These are phyloP conservation scores for Inga oerstediana DNA, from an alignment of 306 rosid genomes.

Conservation along the genomic window DNA sequence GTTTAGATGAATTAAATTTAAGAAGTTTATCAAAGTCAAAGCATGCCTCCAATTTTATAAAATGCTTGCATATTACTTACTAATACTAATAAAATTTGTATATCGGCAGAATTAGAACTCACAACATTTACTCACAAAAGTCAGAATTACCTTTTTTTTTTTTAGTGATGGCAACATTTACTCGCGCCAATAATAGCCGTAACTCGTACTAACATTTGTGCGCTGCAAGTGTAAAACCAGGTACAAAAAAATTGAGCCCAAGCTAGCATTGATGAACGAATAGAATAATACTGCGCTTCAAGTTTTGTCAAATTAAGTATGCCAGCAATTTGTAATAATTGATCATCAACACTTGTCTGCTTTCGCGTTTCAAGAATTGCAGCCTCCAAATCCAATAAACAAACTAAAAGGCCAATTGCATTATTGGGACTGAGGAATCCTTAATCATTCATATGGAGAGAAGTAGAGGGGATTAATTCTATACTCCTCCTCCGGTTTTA, in stretches of 20 bases:
- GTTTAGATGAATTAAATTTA: no score
- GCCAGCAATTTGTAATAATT: conserved; percentile 35
- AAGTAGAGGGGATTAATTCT: conserved; percentile 50
- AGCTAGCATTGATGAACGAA: conserved; percentile 18
- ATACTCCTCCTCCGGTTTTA: background rate
- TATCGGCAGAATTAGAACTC: no score
- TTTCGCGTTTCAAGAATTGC: conserved; percentile 45
- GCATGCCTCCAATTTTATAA: no score
- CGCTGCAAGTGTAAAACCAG: background rate
- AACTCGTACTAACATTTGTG: background rate
- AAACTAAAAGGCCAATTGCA: conserved; percentile 39
- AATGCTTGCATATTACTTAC: no score
- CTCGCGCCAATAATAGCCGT: background rate
- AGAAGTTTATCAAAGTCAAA: no score
- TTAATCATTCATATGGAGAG: conserved; percentile 16
- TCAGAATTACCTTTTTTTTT: no score
- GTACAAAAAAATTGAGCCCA: background rate
- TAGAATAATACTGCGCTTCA: conserved; percentile 17
- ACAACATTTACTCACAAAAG: no score
- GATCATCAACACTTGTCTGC: conserved; percentile 42
- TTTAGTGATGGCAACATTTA: no score
- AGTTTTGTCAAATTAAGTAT: conserved; percentile 13
- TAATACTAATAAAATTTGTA: no score
- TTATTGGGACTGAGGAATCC: conserved; percentile 49
- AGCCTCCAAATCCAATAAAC: conserved; percentile 32